Conservation (phyloP, 768 basidiomycete species). For the Termitomyces sp. region DNA sequence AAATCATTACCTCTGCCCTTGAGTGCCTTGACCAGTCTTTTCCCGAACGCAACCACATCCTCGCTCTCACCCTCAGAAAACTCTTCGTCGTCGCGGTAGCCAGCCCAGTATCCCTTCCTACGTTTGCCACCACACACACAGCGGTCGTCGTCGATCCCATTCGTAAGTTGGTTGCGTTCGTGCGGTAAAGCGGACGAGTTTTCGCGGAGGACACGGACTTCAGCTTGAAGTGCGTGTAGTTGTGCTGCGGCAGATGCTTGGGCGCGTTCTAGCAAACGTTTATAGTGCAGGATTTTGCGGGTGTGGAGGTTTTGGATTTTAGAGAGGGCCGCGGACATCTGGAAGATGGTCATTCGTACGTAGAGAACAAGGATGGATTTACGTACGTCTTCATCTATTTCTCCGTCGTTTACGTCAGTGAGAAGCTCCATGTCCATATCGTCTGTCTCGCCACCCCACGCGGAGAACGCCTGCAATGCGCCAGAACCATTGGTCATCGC, state of each 20-base stretch:
- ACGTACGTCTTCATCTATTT: constrained; percentile 68
- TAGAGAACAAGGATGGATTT: neutral
- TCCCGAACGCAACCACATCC: constrained; percentile 28
- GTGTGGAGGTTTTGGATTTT: constrained; percentile 37
- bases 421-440: constrained; percentile 70
- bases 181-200: constrained; percentile 20
- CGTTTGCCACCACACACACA: constrained; percentile 59
- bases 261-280: constrained; percentile 72
- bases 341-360: neutral
- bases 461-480: constrained; percentile 28
- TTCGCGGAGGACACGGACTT: constrained; percentile 59
- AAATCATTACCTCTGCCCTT: constrained; percentile 54
- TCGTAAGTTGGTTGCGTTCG: constrained; percentile 13
- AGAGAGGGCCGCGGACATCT: constrained; percentile 36
- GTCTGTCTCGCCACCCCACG: constrained; percentile 43
- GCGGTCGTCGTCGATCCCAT: constrained; percentile 21
- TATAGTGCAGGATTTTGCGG: constrained; percentile 65
- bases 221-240: constrained; percentile 80
- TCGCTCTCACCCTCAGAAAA: constrained; percentile 28
- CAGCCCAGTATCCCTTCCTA: constrained; percentile 67
- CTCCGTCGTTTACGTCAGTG: constrained; percentile 53
- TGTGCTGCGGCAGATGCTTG: constrained; percentile 78
- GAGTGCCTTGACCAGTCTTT: constrained; percentile 32
- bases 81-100: constrained; percentile 44
- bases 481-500: constrained; percentile 20